A percentile compares a stretch with the other conserved stretches of the same genome.
phyloP scores from a whole-genome alignment of 78 protist genomes.

The Dictyostelium firmibasis region DNA sequence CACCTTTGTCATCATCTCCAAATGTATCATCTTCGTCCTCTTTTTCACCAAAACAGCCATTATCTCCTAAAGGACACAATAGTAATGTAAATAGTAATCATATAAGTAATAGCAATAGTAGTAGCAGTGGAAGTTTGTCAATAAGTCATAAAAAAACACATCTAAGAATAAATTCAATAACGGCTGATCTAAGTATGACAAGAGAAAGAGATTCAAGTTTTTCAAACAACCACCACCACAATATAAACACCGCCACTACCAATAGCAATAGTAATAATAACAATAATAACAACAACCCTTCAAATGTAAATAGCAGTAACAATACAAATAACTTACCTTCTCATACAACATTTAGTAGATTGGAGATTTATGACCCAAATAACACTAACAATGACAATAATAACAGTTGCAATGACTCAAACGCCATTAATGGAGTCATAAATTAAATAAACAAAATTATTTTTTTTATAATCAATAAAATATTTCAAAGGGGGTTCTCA shows the following conservation, averaged over 20 bases:
- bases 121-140: background rate
- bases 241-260: background rate
- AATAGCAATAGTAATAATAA: background rate
- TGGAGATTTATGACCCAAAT: background rate
- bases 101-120: background rate
- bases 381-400: background rate
- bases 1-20: background rate
- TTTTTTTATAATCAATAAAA: too few species aligned
- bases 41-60: background rate
- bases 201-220: slow-evolving; percentile 19
- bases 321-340: background rate
- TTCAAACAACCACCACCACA: background rate
- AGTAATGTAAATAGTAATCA: background rate
- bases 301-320: background rate
- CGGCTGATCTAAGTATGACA: slow-evolving; percentile 51
- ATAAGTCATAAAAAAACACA: slow-evolving; percentile 45
- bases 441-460: background rate
- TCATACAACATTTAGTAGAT: background rate
- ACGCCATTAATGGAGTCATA: background rate
- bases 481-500: too few species aligned
- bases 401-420: background rate
- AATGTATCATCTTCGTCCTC: background rate
- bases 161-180: slow-evolving; percentile 53
- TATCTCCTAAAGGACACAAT: background rate
- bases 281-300: background rate